Percentiles rank a stretch among this genome's conserved stretches.
phyloP scores from a whole-genome alignment of 1,284 basidiomycete species.

The Moesziomyces globuligerus region DNA sequence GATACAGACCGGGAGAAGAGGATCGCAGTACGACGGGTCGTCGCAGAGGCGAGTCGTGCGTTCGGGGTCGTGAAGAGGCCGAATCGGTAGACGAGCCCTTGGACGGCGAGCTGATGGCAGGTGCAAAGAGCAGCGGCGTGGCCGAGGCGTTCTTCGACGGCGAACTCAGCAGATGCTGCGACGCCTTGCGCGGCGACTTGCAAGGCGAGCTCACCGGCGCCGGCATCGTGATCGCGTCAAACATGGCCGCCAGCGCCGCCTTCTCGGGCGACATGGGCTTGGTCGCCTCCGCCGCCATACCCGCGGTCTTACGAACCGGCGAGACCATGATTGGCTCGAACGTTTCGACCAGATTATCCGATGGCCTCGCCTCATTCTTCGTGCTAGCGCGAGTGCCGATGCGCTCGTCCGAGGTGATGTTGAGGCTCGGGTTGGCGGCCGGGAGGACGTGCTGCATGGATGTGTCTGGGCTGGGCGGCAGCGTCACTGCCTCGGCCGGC shows the following conservation, averaged over 20 bases:
- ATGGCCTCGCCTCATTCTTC: no score
- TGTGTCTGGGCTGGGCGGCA: constrained; percentile 20
- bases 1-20: constrained; percentile 19
- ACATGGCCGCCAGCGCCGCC: constrained; percentile 41
- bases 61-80: constrained; percentile 12
- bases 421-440: no score
- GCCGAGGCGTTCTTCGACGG: constrained; percentile 14
- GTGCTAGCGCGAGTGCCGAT: no score
- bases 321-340: constrained; percentile 1
- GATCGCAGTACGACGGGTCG: constrained; percentile 28
- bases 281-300: constrained; percentile 1
- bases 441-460: background rate
- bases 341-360: no score
- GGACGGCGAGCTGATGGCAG: constrained; percentile 19
- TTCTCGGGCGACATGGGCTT: constrained; percentile 50
- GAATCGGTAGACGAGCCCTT: constrained; percentile 29
- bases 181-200: constrained; percentile 41
- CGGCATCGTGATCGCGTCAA: constrained; percentile 46
- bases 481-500: constrained; percentile 8
- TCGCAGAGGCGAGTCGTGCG: constrained; percentile 23
- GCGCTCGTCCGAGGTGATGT: no score
- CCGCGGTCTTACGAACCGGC: constrained; percentile 9
- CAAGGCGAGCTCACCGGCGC: constrained; percentile 25
- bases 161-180: constrained; percentile 15
- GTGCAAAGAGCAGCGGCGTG: constrained; percentile 2